Conservation (phyloP, 202 grass and related monocot genomes). For the Carex arenaria region DNA sequence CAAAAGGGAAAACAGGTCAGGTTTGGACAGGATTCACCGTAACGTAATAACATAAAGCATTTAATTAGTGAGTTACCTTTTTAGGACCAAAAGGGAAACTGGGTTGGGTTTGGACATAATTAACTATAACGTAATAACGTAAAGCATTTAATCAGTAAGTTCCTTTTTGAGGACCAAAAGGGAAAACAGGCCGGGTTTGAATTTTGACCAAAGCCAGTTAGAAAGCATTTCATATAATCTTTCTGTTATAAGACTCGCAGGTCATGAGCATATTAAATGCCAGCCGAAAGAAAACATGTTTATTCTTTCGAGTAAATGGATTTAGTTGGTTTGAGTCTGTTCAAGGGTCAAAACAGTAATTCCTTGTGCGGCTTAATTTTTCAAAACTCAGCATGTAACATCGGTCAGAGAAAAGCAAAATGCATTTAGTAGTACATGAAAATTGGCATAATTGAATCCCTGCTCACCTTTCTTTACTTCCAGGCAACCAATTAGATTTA, state of each 20-base stretch:
- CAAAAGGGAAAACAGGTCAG: too few species aligned
- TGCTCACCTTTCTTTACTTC: constrained; percentile 1
- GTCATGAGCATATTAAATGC: background rate
- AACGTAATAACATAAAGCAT: too few species aligned
- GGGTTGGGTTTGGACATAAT: too few species aligned
- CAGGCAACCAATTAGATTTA: background rate
- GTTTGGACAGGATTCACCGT: too few species aligned
- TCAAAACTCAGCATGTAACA: background rate
- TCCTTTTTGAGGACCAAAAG: too few species aligned
- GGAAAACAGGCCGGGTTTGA: too few species aligned
- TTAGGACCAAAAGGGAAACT: too few species aligned
- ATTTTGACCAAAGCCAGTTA: background rate
- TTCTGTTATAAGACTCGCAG: background rate
- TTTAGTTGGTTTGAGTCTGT: background rate
- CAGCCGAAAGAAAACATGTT: background rate
- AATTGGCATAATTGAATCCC: background rate
- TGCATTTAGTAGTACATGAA: background rate
- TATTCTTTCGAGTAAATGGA: background rate
- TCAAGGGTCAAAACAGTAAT: background rate
- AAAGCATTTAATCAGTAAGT: too few species aligned
- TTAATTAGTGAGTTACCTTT: too few species aligned
- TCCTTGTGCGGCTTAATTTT: background rate
- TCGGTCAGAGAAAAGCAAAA: background rate
- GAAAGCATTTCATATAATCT: background rate
- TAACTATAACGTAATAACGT: too few species aligned